Conservation (phyloP, 176 grass and related monocot genomes). For the Oryza rufipogon region DNA sequence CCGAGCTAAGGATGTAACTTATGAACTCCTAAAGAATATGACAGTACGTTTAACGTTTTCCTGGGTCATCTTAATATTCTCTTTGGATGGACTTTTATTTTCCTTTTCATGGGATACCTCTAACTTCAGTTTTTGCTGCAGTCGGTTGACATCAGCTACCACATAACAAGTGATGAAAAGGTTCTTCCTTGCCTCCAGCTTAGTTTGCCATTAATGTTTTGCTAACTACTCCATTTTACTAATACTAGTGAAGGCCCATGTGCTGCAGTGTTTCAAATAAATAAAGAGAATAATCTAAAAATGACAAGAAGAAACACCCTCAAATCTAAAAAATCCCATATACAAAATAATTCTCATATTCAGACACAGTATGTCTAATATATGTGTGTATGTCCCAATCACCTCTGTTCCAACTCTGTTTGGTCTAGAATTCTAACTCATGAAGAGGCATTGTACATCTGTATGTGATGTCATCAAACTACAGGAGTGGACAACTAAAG, state of each 20-base stretch:
- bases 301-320: background rate
- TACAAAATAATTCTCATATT: too few relatives aligned
- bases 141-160: slow-evolving; percentile 80
- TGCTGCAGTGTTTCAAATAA: background rate
- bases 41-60: slow-evolving; percentile 44
- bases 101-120: background rate
- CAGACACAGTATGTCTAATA: too few relatives aligned
- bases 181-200: slow-evolving; percentile 1
- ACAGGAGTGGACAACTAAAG: background rate
- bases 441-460: background rate
- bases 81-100: background rate
- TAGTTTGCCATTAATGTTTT: background rate
- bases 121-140: slow-evolving; percentile 46
- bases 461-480: background rate
- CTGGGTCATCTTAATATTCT: background rate
- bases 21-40: slow-evolving; percentile 84
- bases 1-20: slow-evolving; percentile 72
- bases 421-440: background rate
- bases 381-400: too few relatives aligned
- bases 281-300: background rate
- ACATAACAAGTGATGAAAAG: slow-evolving; percentile 81
- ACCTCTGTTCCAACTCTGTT: too few relatives aligned
- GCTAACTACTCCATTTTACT: background rate
- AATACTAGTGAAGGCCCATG: background rate
- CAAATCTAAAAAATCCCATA: background rate